Conservation (phyloP, 2,329 filamentous ascomycete species). For the Alternaria solani region DNA sequence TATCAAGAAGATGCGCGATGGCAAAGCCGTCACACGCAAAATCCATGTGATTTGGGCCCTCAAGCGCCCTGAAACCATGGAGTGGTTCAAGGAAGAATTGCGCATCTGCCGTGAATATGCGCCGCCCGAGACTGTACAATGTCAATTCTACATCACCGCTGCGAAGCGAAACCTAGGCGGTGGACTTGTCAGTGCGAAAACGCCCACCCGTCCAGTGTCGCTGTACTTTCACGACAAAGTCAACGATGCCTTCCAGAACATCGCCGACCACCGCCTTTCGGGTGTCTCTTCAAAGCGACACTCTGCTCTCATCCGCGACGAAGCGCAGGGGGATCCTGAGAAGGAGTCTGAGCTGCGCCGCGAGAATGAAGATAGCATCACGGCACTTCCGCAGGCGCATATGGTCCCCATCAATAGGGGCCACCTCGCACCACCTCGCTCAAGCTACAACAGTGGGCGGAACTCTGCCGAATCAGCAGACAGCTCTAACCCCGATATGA, state of each 20-base stretch:
- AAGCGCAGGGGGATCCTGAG: slow-evolving; percentile 80
- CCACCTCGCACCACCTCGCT: slow-evolving; percentile 54
- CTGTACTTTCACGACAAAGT: slow-evolving; percentile 84
- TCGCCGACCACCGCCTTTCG: slow-evolving; percentile 73
- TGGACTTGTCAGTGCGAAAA: slow-evolving; percentile 60
- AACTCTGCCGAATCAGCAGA: slow-evolving; percentile 27
- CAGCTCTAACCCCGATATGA: slow-evolving; percentile 39
- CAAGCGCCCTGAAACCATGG: slow-evolving; percentile 90
- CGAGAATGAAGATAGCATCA: slow-evolving; percentile 85
- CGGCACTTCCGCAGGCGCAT: slow-evolving; percentile 73
- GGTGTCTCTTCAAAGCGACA: slow-evolving; percentile 66
- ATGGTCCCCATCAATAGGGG: slow-evolving; percentile 37
- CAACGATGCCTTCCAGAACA: slow-evolving; percentile 85
- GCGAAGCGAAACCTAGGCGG: slow-evolving; percentile 66
- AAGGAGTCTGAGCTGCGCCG: slow-evolving; percentile 79
- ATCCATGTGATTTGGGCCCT: slow-evolving; percentile 95
- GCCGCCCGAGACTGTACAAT: slow-evolving; percentile 86
- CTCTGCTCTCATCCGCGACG: slow-evolving; percentile 81
- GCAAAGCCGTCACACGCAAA: slow-evolving; percentile 89
- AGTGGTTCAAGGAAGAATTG: slow-evolving; percentile 96
- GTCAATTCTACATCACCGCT: slow-evolving; percentile 93
- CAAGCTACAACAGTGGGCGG: slow-evolving; percentile 28
- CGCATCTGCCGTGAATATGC: slow-evolving; percentile 90
- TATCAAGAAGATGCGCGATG: slow-evolving; percentile 96
- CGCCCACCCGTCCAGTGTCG: slow-evolving; percentile 68